phyloP scores from a whole-genome alignment of 2,329 filamentous ascomycete genomes.

The Daldinia sp. region DNA sequence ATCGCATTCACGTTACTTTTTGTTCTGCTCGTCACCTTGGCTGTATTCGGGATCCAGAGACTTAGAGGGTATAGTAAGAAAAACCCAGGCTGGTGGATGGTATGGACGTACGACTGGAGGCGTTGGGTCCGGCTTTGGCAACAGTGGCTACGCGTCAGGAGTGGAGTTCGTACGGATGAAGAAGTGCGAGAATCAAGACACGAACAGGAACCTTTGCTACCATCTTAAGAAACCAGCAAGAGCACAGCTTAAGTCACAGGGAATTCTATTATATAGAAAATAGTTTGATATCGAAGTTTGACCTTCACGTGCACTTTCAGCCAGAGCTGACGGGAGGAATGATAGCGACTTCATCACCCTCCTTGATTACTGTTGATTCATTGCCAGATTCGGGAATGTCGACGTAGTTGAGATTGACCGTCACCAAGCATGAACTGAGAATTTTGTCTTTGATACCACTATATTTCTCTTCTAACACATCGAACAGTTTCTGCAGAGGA shows the following conservation, averaged over 20 bases:
- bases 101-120: slow-evolving; percentile 43
- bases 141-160: slow-evolving; percentile 1
- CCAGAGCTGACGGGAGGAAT: slow-evolving; percentile 91
- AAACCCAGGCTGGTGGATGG: slow-evolving; percentile 48
- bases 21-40: slow-evolving; percentile 41
- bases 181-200: slow-evolving; percentile 2
- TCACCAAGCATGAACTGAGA: slow-evolving; percentile 79
- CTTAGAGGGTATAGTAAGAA: slow-evolving; percentile 28
- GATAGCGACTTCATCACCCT: slow-evolving; percentile 86
- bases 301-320: slow-evolving; percentile 51
- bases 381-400: slow-evolving; percentile 67
- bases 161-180: not conserved
- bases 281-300: slow-evolving; percentile 18
- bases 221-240: slow-evolving; percentile 13
- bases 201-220: slow-evolving; percentile 41
- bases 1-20: slow-evolving; percentile 49
- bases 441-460: slow-evolving; percentile 76
- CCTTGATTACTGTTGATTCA: slow-evolving; percentile 66
- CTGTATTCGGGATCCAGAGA: slow-evolving; percentile 24
- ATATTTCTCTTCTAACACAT: slow-evolving; percentile 75
- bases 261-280: not conserved
- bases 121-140: not conserved
- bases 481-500: slow-evolving; percentile 71
- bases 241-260: not conserved
- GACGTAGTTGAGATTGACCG: slow-evolving; percentile 84